Conservation (phyloP, 2,329 filamentous ascomycete species). For the Xylariaceae sp. region DNA sequence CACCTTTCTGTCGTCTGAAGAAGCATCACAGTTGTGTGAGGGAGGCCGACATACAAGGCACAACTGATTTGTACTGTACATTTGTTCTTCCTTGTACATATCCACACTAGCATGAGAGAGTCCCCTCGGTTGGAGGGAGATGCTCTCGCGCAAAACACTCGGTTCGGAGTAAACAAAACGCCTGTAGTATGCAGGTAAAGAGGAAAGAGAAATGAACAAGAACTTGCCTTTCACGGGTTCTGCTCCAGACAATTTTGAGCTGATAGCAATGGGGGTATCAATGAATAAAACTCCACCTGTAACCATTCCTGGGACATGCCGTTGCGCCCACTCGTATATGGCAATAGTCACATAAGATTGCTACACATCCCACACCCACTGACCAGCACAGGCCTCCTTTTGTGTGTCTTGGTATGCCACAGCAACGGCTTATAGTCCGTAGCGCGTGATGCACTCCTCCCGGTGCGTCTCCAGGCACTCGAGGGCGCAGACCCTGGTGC, state of each 20-base stretch:
- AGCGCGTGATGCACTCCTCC: conserved; percentile 64
- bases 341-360: no score
- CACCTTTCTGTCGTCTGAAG: conserved; percentile 2
- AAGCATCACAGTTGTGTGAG: conserved; percentile 5
- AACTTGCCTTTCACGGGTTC: background rate
- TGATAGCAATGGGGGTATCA: no score
- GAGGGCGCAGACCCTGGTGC: conserved; percentile 69
- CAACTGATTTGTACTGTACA: conserved; percentile 2
- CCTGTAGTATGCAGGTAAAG: background rate
- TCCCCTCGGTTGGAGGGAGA: conserved; percentile 1
- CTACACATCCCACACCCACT: no score
- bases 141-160: background rate
- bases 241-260: conserved; percentile 4
- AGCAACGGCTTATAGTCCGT: conserved; percentile 49
- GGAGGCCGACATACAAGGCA: background rate
- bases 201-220: background rate
- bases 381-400: no score
- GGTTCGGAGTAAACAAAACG: conserved; percentile 2
- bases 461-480: conserved; percentile 68
- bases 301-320: no score
- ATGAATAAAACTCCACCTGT: no score
- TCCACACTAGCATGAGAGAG: conserved; percentile 1
- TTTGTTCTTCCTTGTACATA: conserved; percentile 14
- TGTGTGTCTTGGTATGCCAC: no score
- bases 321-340: no score